Evolutionary conservation across 495 filamentous ascomycete genomes (phyloP), one percentile per base, ranked within the genome.

Genomic region (Penicillium egyptiacum): DNA sequence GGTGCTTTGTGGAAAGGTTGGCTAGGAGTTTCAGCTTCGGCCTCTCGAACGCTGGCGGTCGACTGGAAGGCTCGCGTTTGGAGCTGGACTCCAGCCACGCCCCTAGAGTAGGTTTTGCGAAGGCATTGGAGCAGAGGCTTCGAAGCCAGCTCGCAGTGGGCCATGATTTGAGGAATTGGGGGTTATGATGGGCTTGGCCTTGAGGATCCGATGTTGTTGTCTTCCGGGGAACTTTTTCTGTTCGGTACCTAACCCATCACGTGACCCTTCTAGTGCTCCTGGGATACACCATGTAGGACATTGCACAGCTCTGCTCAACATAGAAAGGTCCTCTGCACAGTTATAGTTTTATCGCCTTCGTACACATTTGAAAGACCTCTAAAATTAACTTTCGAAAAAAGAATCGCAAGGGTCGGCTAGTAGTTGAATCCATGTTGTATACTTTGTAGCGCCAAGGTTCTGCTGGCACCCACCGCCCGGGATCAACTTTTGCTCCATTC

Each of bases 51-150:
- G 46, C 52, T 62, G 51, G 70, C 69, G 7, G 73, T 72, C 30
- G 71, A 72, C 61, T 73, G 76, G 54, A 72, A 74, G 60, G 65
- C 66, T 37, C 69, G 74, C 42, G 69, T 67, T 61, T 72, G 72
- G 44, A 70, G 50, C 50, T 70, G 73, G 52, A 70, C 50, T 60
- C 62, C 57, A 30, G 70, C 49, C 43, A 76, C 46, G 58, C 66
- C 60, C 62, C 59, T 69, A 61, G 69, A 51, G 52, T 68, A 75
- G 44, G 74, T 69, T 51, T 77, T 80, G 64, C 81, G 82, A 46
- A 89, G 71, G 55, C 81, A 85, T 80, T 82, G 79, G 54, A 85
- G 75, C 69, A 89, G 68, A 46, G 87, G 87, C 75, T 82, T 83
- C 19, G 81, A 82, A 68, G 82, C 85, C 81, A 80, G 81, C 75